Conservation (phyloP, 768 basidiomycete genomes). For the Omphalotus guepiniiformis region DNA sequence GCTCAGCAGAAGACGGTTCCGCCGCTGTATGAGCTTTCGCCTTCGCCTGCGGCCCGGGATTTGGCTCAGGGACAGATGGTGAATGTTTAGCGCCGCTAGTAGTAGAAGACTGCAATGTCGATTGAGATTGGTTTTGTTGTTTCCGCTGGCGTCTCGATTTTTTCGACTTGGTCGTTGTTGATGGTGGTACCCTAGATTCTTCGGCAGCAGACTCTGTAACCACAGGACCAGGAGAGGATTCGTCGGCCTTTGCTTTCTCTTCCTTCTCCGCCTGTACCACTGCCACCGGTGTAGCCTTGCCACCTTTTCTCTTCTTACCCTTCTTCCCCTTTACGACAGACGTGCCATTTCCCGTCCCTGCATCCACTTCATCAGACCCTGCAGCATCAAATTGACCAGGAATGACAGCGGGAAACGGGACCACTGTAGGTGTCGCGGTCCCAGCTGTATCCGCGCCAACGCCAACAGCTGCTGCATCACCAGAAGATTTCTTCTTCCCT, state of each 20-base stretch:
- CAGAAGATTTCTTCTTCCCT: not conserved
- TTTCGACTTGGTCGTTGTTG: not conserved
- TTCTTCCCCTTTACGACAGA: constrained; percentile 2
- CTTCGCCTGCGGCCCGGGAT: constrained; percentile 10
- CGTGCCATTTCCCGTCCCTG: not conserved
- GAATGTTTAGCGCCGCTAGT: not conserved
- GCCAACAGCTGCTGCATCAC: no score
- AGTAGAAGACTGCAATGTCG: not conserved
- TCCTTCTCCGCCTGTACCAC: not conserved
- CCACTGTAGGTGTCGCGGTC: not conserved
- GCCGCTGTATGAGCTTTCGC: constrained; percentile 1
- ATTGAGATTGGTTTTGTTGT: not conserved
- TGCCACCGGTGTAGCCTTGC: not conserved
- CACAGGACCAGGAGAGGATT: not conserved
- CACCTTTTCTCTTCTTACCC: constrained; percentile 6
- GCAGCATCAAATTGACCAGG: constrained; percentile 2
- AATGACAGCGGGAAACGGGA: constrained; percentile 6
- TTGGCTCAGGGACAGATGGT: not conserved
- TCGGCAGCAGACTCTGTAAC: not conserved
- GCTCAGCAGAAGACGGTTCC: constrained; percentile 2
- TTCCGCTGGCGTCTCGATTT: constrained; percentile 3
- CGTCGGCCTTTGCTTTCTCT: not conserved
- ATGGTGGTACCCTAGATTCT: not conserved
- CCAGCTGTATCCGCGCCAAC: not conserved
- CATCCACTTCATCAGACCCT: not conserved